These are phyloP conservation scores for Mucor piriformis DNA, from an alignment of 371 early-diverging fungal genomes.

Conservation along the genomic window DNA sequence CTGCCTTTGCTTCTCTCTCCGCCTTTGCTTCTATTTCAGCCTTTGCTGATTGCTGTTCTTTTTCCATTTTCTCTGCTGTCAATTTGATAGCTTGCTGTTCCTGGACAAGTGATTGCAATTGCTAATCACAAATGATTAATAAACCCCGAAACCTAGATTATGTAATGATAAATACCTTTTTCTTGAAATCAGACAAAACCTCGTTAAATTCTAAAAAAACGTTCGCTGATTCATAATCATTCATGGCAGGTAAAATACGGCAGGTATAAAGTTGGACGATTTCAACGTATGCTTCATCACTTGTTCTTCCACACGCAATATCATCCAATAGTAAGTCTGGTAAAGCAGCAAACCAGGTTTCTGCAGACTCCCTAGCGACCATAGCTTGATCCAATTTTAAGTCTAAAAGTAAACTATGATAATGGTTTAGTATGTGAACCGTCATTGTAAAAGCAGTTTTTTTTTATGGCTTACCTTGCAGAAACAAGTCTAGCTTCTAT, in stretches of 20 bases:
- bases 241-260: slow-evolving; percentile 31
- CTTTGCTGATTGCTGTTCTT: slow-evolving; percentile 17
- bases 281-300: slow-evolving; percentile 29
- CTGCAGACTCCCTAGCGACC: slow-evolving; percentile 38
- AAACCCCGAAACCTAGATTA: neutral
- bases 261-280: slow-evolving; percentile 36
- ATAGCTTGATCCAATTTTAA: slow-evolving; percentile 24
- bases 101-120: slow-evolving; percentile 12
- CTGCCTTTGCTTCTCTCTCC: slow-evolving; percentile 1
- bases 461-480: slow-evolving; percentile 33
- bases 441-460: too few species aligned
- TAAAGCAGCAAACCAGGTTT: slow-evolving; percentile 41
- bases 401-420: slow-evolving; percentile 35
- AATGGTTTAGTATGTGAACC: too few species aligned
- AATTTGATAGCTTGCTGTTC: slow-evolving; percentile 15
- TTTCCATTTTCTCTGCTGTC: slow-evolving; percentile 11
- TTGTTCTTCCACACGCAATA: slow-evolving; percentile 12
- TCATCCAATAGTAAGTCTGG: slow-evolving; percentile 31
- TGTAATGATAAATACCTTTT: slow-evolving; percentile 33
- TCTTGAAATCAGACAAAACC: slow-evolving; percentile 31
- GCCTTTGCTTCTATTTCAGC: slow-evolving; percentile 4
- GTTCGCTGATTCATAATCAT: slow-evolving; percentile 44
- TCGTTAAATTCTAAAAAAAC: slow-evolving; percentile 46
- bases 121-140: slow-evolving; percentile 12
- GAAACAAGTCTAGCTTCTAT: slow-evolving; percentile 36